These are phyloP conservation scores for Pisolithus albus DNA, from an alignment of 768 basidiomycete species.

Conservation along the genomic window DNA sequence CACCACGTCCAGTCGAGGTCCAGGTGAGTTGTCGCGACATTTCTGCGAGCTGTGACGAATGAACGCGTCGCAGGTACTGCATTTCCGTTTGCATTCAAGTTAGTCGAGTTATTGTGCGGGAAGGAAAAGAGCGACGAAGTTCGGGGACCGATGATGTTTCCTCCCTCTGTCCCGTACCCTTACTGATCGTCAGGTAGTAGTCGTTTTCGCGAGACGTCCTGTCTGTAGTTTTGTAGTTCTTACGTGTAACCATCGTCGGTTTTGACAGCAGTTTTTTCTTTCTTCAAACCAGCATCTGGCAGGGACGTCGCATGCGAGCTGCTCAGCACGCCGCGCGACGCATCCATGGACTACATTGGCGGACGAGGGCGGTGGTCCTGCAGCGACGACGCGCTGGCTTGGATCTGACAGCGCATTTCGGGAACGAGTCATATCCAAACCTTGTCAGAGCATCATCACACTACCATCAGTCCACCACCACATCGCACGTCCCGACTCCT, in stretches of 20 bases:
- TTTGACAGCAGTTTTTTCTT: slow-evolving; percentile 4
- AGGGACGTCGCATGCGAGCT: slow-evolving; percentile 20
- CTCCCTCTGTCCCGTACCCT: slow-evolving; percentile 41
- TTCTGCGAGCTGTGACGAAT: too few species aligned
- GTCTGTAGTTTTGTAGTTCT: neutral
- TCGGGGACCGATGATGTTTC: slow-evolving; percentile 65
- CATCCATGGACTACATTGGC: slow-evolving; percentile 12
- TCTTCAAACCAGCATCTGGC: slow-evolving; percentile 1
- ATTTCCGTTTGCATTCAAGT: slow-evolving; percentile 72
- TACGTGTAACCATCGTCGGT: slow-evolving; percentile 4
- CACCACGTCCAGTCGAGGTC: slow-evolving; percentile 51
- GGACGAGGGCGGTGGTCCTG: slow-evolving; percentile 9
- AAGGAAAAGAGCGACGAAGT: slow-evolving; percentile 55
- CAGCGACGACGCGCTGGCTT: slow-evolving; percentile 5
- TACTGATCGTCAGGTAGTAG: slow-evolving; percentile 9
- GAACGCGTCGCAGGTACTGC: slow-evolving; percentile 46
- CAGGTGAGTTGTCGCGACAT: slow-evolving; percentile 39
- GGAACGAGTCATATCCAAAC: slow-evolving; percentile 22
- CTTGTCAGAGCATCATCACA: slow-evolving; percentile 13
- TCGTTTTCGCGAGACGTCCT: too few species aligned
- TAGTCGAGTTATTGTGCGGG: slow-evolving; percentile 70
- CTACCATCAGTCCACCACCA: slow-evolving; percentile 2
- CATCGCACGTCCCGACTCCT: slow-evolving; percentile 11
- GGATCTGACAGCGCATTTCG: slow-evolving; percentile 17
- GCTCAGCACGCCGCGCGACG: slow-evolving; percentile 20